phyloP scores from a whole-genome alignment of 2,329 filamentous ascomycete genomes.

The Colletotrichum sp. region DNA sequence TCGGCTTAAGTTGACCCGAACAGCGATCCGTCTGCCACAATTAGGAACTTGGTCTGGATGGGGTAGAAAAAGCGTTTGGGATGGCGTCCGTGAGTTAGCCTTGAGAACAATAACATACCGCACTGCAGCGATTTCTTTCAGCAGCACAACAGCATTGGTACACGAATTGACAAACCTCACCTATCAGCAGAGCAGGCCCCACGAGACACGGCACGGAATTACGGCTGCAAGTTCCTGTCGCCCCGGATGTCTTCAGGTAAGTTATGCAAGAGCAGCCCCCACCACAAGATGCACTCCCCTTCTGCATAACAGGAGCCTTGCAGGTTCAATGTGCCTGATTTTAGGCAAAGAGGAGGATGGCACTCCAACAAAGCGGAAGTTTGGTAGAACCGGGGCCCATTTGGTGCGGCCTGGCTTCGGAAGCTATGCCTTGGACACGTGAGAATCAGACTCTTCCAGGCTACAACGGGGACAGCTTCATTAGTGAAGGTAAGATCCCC shows the following conservation, averaged over 20 bases:
- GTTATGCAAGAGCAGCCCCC: background rate
- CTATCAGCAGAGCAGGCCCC: background rate
- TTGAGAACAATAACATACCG: slow-evolving; percentile 14
- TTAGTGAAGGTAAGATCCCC: background rate
- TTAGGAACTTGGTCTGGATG: background rate
- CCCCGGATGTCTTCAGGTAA: slow-evolving; percentile 1
- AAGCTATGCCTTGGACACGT: background rate
- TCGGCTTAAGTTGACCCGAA: slow-evolving; percentile 2
- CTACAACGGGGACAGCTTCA: background rate
- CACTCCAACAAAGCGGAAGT: background rate
- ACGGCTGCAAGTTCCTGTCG: background rate
- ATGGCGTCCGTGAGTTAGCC: slow-evolving; percentile 20
- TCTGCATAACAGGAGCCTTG: background rate
- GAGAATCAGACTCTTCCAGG: background rate
- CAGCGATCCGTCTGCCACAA: background rate
- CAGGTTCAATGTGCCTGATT: background rate
- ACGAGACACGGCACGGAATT: slow-evolving; percentile 17
- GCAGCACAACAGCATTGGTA: background rate
- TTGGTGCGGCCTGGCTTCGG: background rate
- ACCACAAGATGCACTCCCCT: background rate
- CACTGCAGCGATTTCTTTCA: background rate
- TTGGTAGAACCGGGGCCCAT: background rate
- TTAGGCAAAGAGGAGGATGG: background rate
- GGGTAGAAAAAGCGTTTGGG: background rate
- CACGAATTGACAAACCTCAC: slow-evolving; percentile 2